Conservation (phyloP, 495 filamentous ascomycete species). For the Thermothielavioides terrestris region DNA sequence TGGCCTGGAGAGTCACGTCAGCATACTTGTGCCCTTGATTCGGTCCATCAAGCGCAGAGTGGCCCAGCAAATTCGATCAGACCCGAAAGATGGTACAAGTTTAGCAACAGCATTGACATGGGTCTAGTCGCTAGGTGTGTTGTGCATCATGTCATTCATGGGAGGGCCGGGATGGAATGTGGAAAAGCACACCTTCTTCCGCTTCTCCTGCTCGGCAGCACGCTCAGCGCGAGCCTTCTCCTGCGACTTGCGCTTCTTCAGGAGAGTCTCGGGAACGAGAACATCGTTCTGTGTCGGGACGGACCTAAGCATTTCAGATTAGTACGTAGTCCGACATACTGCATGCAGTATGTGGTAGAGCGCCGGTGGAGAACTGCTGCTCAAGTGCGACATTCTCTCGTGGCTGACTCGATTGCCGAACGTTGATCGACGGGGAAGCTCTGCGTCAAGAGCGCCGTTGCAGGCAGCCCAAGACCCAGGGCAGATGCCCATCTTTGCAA, state of each 20-base stretch:
- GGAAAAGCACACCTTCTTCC: conserved; percentile 72
- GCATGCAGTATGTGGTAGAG: conserved; percentile 55
- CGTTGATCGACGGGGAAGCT: conserved; percentile 61
- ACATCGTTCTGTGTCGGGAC: conserved; percentile 86
- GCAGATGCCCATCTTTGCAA: conserved; percentile 66
- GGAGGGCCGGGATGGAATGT: conserved; percentile 15
- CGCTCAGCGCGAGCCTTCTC: conserved; percentile 93
- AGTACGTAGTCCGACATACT: conserved; percentile 64
- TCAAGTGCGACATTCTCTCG: conserved; percentile 81
- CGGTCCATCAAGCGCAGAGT: conserved; percentile 10
- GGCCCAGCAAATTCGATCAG: conserved; percentile 51
- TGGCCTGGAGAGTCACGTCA: conserved; percentile 54
- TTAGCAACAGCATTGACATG: conserved; percentile 89
- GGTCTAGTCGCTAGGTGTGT: conserved; percentile 82
- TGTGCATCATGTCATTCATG: conserved; percentile 46
- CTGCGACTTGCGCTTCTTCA: conserved; percentile 99
- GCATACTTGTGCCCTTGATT: conserved; percentile 16
- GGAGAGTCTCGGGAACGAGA: conserved; percentile 92
- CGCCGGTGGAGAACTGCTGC: conserved; percentile 88
- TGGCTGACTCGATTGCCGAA: conserved; percentile 70
- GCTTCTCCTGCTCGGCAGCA: conserved; percentile 68
- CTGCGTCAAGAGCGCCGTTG: not conserved
- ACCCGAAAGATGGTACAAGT: conserved; percentile 98
- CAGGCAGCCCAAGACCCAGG: conserved; percentile 18
- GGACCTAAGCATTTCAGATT: conserved; percentile 52